phyloP scores from a whole-genome alignment of 2,329 filamentous ascomycete genomes.

The Uncinocarpus reesii region DNA sequence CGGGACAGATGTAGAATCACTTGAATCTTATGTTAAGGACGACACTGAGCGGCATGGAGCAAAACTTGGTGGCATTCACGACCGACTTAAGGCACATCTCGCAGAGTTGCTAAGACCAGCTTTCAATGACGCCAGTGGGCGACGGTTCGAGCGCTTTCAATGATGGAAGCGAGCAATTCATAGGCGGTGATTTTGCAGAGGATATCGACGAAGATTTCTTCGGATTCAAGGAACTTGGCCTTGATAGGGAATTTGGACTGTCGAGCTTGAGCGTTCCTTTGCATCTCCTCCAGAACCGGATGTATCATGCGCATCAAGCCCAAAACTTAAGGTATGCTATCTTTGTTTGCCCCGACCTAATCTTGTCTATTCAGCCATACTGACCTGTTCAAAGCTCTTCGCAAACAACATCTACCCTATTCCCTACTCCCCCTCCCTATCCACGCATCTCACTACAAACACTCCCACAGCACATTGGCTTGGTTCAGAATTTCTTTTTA shows the following conservation, averaged over 20 bases:
- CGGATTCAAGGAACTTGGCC: conserved; percentile 86
- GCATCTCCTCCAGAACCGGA: conserved; percentile 83
- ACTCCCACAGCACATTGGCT: conserved; percentile 68
- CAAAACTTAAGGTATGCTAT: conserved; percentile 51
- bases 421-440: conserved; percentile 55
- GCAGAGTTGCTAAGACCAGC: conserved; percentile 89
- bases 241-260: conserved; percentile 82
- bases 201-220: conserved; percentile 99
- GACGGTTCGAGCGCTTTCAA: conserved; percentile 89
- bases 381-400: conserved; percentile 22
- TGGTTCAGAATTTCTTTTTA: conserved; percentile 85
- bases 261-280: conserved; percentile 83
- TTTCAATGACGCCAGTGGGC: conserved; percentile 62
- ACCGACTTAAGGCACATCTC: conserved; percentile 86
- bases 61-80: conserved; percentile 75
- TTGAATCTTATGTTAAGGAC: conserved; percentile 83
- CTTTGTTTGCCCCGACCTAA: background rate
- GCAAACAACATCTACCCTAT: conserved; percentile 49
- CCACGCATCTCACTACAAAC: conserved; percentile 71
- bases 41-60: conserved; percentile 77
- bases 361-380: conserved; percentile 10
- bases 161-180: conserved; percentile 93
- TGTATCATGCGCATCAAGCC: conserved; percentile 73
- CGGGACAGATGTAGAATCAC: conserved; percentile 66
- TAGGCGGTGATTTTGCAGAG: conserved; percentile 92